Percentiles rank a stretch among this genome's conserved stretches.
phyloP scores from a whole-genome alignment of 2,329 filamentous ascomycete genomes.

The Salinomyces thailandicus region DNA sequence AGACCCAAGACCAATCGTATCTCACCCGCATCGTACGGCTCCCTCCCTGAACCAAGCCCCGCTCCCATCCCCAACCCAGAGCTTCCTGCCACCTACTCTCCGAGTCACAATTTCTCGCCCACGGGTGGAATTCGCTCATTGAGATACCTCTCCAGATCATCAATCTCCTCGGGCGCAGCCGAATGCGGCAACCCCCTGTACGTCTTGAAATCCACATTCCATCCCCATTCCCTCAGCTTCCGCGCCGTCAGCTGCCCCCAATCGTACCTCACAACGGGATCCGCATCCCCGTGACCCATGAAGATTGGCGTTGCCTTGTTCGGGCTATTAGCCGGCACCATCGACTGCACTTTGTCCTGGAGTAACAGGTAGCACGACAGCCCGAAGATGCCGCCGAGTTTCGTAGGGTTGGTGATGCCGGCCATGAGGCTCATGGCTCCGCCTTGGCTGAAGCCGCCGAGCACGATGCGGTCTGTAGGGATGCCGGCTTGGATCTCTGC shows the following conservation, averaged over 20 bases:
- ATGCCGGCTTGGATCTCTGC: conserved; percentile 73
- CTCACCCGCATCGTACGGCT: conserved; percentile 23
- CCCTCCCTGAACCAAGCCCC: conserved; percentile 6
- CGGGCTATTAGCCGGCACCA: conserved; percentile 40
- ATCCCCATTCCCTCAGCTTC: conserved; percentile 57
- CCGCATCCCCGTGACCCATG: conserved; percentile 75
- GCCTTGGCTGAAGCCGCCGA: conserved; percentile 79
- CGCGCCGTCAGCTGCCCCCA: conserved; percentile 61
- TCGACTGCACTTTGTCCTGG: conserved; percentile 31
- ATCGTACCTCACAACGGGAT: conserved; percentile 59
- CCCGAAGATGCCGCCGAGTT: conserved; percentile 79
- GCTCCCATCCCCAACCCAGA: conserved; percentile 7
- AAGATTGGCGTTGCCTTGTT: conserved; percentile 63
- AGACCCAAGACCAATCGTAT: conserved; percentile 18
- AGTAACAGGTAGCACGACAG: conserved; percentile 74
- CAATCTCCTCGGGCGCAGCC: conserved; percentile 65
- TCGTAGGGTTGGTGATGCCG: conserved; percentile 61
- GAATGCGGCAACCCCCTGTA: conserved; percentile 71
- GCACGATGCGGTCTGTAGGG: conserved; percentile 67
- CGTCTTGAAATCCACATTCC: conserved; percentile 62
- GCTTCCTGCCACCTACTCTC: conserved; percentile 2
- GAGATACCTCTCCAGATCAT: conserved; percentile 63
- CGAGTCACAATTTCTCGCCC: conserved; percentile 28
- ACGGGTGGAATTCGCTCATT: conserved; percentile 42
- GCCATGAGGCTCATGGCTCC: conserved; percentile 77